Evolutionary conservation across 2,329 filamentous ascomycete genomes (phyloP).

Genomic region (Fusarium napiforme): DNA sequence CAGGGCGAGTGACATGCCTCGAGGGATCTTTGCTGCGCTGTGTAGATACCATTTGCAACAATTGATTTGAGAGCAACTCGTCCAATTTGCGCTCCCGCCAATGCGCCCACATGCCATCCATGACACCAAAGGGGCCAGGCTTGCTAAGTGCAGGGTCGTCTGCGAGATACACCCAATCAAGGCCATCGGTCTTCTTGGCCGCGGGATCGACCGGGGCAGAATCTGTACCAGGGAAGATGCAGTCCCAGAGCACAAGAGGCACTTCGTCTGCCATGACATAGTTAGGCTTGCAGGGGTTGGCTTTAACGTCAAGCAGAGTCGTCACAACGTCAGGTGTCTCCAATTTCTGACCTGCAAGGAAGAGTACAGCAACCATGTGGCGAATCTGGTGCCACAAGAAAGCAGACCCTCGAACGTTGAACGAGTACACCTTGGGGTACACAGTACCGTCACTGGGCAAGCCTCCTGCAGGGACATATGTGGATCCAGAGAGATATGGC

Average conservation of each 20-base stretch:
- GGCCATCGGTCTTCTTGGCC: slow-evolving; percentile 60
- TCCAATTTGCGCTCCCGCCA: slow-evolving; percentile 92
- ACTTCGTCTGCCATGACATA: slow-evolving; percentile 93
- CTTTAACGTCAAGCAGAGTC: slow-evolving; percentile 77
- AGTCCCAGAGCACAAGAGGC: slow-evolving; percentile 95
- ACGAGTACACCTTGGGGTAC: slow-evolving; percentile 80
- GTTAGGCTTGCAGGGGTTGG: slow-evolving; percentile 79
- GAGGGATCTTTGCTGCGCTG: slow-evolving; percentile 49
- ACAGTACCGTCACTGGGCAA: slow-evolving; percentile 8
- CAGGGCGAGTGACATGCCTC: slow-evolving; percentile 22
- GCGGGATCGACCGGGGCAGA: slow-evolving; percentile 48
- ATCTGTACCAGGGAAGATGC: slow-evolving; percentile 75
- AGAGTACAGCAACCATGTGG: slow-evolving; percentile 92
- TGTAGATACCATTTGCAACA: slow-evolving; percentile 71
- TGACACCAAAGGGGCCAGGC: slow-evolving; percentile 72
- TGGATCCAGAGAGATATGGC: slow-evolving; percentile 62
- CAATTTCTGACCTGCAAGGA: slow-evolving; percentile 88
- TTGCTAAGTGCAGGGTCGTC: slow-evolving; percentile 70
- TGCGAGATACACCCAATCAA: slow-evolving; percentile 84
- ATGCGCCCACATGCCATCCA: slow-evolving; percentile 81
- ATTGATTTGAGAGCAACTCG: slow-evolving; percentile 80
- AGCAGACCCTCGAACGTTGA: slow-evolving; percentile 88
- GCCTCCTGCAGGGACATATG: slow-evolving; percentile 46
- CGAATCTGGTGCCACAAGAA: slow-evolving; percentile 99
- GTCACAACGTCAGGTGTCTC: slow-evolving; percentile 79